Percentiles rank a stretch among this genome's conserved stretches.
Conservation (phyloP, 495 filamentous ascomycete species). For the Neurospora sp. region DNA sequence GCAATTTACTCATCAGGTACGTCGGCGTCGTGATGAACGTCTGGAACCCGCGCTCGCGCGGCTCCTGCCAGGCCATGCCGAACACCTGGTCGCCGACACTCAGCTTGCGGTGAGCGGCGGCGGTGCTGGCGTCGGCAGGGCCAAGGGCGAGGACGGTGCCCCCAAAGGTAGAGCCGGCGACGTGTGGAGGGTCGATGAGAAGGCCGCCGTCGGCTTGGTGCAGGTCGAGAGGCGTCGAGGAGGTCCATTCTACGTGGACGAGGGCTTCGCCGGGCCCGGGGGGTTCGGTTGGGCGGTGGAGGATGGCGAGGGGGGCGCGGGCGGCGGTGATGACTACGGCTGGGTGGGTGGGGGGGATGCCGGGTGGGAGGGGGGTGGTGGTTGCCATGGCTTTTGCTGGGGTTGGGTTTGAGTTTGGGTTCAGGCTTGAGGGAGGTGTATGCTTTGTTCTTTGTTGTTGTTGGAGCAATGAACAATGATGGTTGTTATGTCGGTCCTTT, state of each 20-base stretch:
- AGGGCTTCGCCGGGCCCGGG: slow-evolving; percentile 29
- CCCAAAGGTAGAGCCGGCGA: slow-evolving; percentile 29
- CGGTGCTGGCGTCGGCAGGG: slow-evolving; percentile 18
- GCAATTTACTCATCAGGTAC: slow-evolving; percentile 30
- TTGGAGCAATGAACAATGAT: background rate
- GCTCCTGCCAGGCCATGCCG: slow-evolving; percentile 33
- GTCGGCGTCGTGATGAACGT: slow-evolving; percentile 29
- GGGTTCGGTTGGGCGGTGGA: slow-evolving; percentile 24
- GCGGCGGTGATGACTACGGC: slow-evolving; percentile 29
- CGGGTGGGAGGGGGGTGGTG: slow-evolving; percentile 8
- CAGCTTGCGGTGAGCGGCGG: background rate
- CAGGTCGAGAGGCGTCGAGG: slow-evolving; percentile 44
- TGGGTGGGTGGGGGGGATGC: slow-evolving; percentile 22
- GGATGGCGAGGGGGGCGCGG: slow-evolving; percentile 26
- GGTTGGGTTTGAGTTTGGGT: background rate
- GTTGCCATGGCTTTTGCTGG: background rate
- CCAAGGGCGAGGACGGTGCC: slow-evolving; percentile 37
- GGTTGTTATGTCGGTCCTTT: background rate
- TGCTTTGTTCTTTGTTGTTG: background rate
- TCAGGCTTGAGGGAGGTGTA: background rate
- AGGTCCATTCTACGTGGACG: slow-evolving; percentile 37
- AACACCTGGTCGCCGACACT: slow-evolving; percentile 37
- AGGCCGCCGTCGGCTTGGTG: slow-evolving; percentile 45
- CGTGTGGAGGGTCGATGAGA: slow-evolving; percentile 27
- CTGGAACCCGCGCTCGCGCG: slow-evolving; percentile 34